Evolutionary conservation across 768 basidiomycete genomes (phyloP).

Genomic region (Suillus discolor): DNA sequence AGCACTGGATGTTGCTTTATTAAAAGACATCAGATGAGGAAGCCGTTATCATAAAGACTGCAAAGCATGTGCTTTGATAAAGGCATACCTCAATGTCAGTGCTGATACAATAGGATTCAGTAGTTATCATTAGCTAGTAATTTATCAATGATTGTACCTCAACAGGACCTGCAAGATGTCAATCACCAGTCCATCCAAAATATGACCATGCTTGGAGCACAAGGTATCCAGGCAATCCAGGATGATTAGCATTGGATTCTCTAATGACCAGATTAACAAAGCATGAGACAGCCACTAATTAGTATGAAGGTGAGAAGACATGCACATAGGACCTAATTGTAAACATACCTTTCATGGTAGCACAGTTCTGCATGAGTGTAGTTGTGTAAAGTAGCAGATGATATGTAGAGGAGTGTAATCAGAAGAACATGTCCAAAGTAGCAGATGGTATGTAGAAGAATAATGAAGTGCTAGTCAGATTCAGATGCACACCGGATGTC

Average conservation of each 20-base stretch:
- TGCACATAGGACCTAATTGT: not conserved
- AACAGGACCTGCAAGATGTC: slow-evolving; percentile 91
- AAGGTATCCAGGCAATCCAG: slow-evolving; percentile 86
- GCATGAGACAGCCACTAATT: slow-evolving; percentile 82
- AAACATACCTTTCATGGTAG: slow-evolving; percentile 85
- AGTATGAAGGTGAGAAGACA: slow-evolving; percentile 9
- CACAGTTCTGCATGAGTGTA: slow-evolving; percentile 90
- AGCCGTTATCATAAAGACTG: too few relatives aligned
- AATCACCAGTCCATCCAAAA: slow-evolving; percentile 92
- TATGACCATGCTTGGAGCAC: slow-evolving; percentile 81
- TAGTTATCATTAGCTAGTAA: not conserved
- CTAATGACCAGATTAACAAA: slow-evolving; percentile 89
- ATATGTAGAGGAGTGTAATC: too few relatives aligned
- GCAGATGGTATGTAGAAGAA: too few relatives aligned
- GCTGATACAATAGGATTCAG: slow-evolving; percentile 38
- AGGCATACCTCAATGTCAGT: too few relatives aligned
- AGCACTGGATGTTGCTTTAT: too few relatives aligned
- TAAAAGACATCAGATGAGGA: too few relatives aligned
- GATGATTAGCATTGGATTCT: slow-evolving; percentile 95
- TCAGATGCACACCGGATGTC: too few relatives aligned
- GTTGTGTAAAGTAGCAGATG: too few relatives aligned
- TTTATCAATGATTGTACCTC: slow-evolving; percentile 46
- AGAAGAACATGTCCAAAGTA: too few relatives aligned
- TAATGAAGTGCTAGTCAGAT: too few relatives aligned
- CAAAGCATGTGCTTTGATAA: too few relatives aligned